Conservation (phyloP, 176 grass and related monocot genomes). For the Zizania latifolia region DNA sequence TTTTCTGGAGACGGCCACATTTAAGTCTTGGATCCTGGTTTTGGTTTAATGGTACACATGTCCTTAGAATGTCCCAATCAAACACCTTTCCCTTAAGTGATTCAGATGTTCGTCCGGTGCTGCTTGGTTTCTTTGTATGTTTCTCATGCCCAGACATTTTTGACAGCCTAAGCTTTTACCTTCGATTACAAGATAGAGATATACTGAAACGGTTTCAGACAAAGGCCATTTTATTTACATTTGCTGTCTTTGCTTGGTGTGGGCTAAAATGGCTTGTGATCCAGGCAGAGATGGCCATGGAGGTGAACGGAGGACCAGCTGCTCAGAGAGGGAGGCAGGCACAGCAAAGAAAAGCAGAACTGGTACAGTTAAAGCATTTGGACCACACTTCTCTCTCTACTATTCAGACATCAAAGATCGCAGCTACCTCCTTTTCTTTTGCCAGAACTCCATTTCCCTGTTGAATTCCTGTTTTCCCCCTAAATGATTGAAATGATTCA, state of each 20-base stretch:
- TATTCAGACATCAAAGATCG: conserved; percentile 37
- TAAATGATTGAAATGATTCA: conserved; percentile 9
- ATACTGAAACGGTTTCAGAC: conserved; percentile 31
- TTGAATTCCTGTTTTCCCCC: conserved; percentile 24
- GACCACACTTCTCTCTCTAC: conserved; percentile 31
- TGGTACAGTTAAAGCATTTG: conserved; percentile 66
- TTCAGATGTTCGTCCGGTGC: conserved; percentile 33
- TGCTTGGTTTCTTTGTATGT: conserved; percentile 28
- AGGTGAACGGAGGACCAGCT: conserved; percentile 63
- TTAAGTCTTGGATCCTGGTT: not conserved
- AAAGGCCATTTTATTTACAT: conserved; percentile 18
- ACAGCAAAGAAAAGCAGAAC: conserved; percentile 89
- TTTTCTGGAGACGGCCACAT: not conserved
- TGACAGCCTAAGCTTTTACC: conserved; percentile 25
- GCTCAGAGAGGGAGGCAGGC: conserved; percentile 66
- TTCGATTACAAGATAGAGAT: conserved; percentile 31
- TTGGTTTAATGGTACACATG: not conserved
- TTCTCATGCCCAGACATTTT: conserved; percentile 19
- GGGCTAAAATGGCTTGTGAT: conserved; percentile 29
- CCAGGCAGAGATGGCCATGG: conserved; percentile 38
- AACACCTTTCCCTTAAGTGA: conserved; percentile 23
- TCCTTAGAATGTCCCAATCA: conserved; percentile 42
- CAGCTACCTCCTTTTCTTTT: conserved; percentile 30
- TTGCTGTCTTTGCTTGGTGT: conserved; percentile 15
- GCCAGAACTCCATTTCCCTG: not conserved